Evolutionary conservation across 2,329 filamentous ascomycete genomes (phyloP), one percentile per base, ranked within the genome.

Genomic region (Claviceps sp.): DNA sequence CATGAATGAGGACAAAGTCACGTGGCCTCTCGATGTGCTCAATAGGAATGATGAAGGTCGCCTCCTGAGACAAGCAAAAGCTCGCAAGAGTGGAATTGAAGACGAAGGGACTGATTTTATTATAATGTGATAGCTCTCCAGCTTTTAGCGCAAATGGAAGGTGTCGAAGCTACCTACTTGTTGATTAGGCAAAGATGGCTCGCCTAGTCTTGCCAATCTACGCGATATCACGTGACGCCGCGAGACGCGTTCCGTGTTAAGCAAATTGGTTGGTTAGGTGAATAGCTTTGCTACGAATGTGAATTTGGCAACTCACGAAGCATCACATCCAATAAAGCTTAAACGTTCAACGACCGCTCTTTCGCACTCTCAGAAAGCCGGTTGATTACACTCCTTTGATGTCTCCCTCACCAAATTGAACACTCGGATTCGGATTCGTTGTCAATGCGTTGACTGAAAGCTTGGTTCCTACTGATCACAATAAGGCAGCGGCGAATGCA

Each of bases 151-250:
- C 24, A 42, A n/a, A 40, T 14, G 9, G 11, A n/a, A 41, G 37
- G 22, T 40, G 11, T 14, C 3, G 16, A 20, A 11, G 16, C 9
- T 14, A 18, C 30, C 9, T 14, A 18, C 30, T 7, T 16, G 37
- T 40, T 26, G 37, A 11, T 16, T 48, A 37, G 37, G 5, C 7
- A 41, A 18, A 13, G 37, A 48, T 37, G 22, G 22, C 20, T 37
- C 8, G 37, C 16, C 37, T 20, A 34, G 30, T 34, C 30, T 26
- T 11, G 4, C 30, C 60, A 61, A 59, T 69, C 60, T 63, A 68
- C 65, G 61, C 64, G 65, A 14, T 13, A 13, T 58, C 67, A 70
- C 67, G 67, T 70, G 67, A 57, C 2, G 5, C 9, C 62, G 65
- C 58, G 66, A 54, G 49, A 57, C 66, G 66, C 61, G 62, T 62